These are phyloP conservation scores for Lachancea nothofagi DNA, from an alignment of 805 yeast species.

Conservation along the genomic window DNA sequence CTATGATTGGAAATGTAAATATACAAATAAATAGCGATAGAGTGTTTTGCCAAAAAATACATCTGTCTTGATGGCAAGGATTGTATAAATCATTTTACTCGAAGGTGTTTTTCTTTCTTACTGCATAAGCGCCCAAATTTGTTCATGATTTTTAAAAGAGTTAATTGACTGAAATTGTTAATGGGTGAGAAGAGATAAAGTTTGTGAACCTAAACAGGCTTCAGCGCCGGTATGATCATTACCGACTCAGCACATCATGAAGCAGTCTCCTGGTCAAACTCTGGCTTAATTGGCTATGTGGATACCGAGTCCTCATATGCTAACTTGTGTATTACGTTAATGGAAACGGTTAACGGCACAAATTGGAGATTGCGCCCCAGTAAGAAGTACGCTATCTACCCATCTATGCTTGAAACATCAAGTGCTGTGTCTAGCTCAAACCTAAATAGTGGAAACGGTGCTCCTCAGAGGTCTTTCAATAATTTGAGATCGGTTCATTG, in stretches of 20 bases:
- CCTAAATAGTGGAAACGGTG: slow-evolving; percentile 10
- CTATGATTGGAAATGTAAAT: no score
- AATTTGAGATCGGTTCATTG: slow-evolving; percentile 51
- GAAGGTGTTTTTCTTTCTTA: no score
- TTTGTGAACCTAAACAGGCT: no score
- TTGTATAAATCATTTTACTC: no score
- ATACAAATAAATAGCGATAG: no score
- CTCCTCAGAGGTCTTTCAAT: slow-evolving; percentile 29
- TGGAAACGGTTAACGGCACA: slow-evolving; percentile 70
- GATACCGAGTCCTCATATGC: slow-evolving; percentile 34
- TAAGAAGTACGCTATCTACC: slow-evolving; percentile 29
- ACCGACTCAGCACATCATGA: slow-evolving; percentile 6
- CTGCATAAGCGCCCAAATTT: no score
- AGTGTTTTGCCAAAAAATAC: no score
- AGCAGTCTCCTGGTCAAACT: slow-evolving; percentile 69
- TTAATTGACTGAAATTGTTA: no score
- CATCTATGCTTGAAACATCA: slow-evolving; percentile 26
- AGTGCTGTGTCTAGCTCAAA: slow-evolving; percentile 11
- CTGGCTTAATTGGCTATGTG: slow-evolving; percentile 76
- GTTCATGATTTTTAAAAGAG: no score
- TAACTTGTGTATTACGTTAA: slow-evolving; percentile 53
- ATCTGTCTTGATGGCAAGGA: no score
- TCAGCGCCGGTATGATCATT: background rate
- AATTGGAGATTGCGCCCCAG: slow-evolving; percentile 66
- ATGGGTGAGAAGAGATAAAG: no score